Conservation (phyloP, 352 stramenopile species). For the Pythium pyrilobum region DNA sequence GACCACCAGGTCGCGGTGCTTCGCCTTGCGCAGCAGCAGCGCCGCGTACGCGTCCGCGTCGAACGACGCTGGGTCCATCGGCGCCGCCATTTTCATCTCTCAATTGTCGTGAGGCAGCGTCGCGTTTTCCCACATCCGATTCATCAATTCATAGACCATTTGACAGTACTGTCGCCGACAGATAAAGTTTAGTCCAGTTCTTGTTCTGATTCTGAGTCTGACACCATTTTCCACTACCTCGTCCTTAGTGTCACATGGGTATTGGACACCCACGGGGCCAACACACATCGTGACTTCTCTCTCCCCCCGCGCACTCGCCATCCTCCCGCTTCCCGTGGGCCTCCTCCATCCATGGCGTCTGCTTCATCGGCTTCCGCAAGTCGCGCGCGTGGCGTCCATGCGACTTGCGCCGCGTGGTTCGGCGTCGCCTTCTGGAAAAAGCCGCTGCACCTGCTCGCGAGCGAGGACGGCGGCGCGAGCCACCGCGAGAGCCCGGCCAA, state of each 20-base stretch:
- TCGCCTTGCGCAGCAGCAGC: slow-evolving; percentile 49
- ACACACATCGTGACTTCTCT: not conserved
- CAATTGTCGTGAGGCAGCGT: too few species aligned
- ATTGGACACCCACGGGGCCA: too few species aligned
- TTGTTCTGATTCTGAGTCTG: not conserved
- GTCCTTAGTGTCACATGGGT: slow-evolving; percentile 1
- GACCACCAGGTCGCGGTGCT: slow-evolving; percentile 40
- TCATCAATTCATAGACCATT: not conserved
- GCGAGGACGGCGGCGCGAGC: slow-evolving; percentile 2
- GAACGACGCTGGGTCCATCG: slow-evolving; percentile 53
- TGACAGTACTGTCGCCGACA: too few species aligned
- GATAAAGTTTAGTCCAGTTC: too few species aligned
- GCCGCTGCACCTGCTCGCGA: slow-evolving; percentile 41
- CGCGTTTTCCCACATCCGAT: not conserved
- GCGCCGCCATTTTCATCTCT: not conserved
- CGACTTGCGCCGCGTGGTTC: slow-evolving; percentile 23
- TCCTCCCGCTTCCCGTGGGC: not conserved
- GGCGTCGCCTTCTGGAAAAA: slow-evolving; percentile 74
- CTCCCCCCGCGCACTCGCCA: not conserved
- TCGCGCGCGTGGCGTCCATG: slow-evolving; percentile 1
- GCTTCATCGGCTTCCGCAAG: not conserved
- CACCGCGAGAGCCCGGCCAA: slow-evolving; percentile 15
- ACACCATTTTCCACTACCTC: not conserved
- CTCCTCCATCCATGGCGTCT: not conserved
- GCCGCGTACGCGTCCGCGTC: slow-evolving; percentile 48